phyloP scores from a whole-genome alignment of 345 rosid genomes.

The Carallia pectinifolia region DNA sequence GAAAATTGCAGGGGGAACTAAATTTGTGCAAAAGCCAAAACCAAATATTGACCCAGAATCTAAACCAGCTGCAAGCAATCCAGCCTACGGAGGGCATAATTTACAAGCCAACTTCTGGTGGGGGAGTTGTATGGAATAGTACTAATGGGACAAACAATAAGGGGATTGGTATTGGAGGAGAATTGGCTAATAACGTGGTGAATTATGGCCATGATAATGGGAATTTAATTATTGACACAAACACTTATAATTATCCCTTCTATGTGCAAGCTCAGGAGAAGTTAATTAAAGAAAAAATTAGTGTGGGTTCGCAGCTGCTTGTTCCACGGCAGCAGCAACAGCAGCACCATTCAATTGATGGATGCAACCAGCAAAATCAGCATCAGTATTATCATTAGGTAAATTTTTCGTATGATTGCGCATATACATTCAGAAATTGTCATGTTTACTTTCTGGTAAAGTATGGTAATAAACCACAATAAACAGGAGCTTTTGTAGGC shows the following conservation, averaged over 20 bases:
- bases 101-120: neutral
- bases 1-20: slow-evolving; percentile 51
- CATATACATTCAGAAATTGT: too few species aligned
- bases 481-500: too few species aligned
- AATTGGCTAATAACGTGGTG: neutral
- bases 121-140: slow-evolving; percentile 1
- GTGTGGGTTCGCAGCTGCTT: slow-evolving; percentile 12
- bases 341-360: slow-evolving; percentile 1
- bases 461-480: too few species aligned
- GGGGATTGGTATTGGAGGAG: too few species aligned
- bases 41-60: slow-evolving; percentile 4
- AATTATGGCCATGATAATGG: neutral
- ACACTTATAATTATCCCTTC: slow-evolving; percentile 19
- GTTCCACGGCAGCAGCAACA: slow-evolving; percentile 9
- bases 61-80: neutral
- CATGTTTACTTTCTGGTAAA: too few species aligned
- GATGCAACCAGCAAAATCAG: too few species aligned
- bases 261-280: slow-evolving; percentile 22
- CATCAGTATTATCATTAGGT: too few species aligned
- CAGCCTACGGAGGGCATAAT: too few species aligned
- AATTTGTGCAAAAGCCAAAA: slow-evolving; percentile 35
- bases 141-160: slow-evolving; percentile 2
- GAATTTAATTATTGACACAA: slow-evolving; percentile 23
- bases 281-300: slow-evolving; percentile 18
- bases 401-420: too few species aligned